phyloP scores from a whole-genome alignment of 75 land plant genomes.

The Chamaecyparis obtusa region DNA sequence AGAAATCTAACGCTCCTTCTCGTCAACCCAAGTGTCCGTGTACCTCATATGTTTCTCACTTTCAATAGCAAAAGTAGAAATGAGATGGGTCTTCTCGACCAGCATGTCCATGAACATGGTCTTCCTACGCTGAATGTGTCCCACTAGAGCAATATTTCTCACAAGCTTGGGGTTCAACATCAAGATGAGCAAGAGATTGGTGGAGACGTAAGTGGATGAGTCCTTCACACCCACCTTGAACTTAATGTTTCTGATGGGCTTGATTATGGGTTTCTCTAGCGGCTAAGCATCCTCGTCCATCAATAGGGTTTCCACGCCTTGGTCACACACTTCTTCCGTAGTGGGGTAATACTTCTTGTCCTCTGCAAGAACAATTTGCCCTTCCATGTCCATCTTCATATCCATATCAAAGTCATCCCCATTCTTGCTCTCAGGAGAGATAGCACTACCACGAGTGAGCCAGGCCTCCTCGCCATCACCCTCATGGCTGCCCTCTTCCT shows the following conservation, averaged over 20 bases:
- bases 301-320: conserved; percentile 94
- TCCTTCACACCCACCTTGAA: no score
- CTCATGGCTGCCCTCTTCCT: not conserved
- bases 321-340: conserved; percentile 94
- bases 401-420: no score
- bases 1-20: conserved; percentile 94
- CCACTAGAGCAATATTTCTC: conserved; percentile 91
- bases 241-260: no score
- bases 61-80: conserved; percentile 66
- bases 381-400: no score
- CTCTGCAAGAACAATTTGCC: conserved; percentile 92
- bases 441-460: no score
- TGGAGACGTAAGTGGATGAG: conserved; percentile 88
- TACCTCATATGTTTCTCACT: conserved; percentile 93
- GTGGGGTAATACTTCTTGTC: conserved; percentile 99
- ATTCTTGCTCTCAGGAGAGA: no score
- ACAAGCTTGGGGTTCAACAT: conserved; percentile 85
- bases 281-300: no score
- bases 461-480: conserved; percentile 23
- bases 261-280: no score
- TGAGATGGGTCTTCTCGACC: conserved; percentile 92
- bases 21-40: conserved; percentile 95
- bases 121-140: conserved; percentile 98
- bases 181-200: conserved; percentile 82
- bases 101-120: conserved; percentile 97